Evolutionary conservation across 257 asterid species (phyloP), one percentile per base, ranked within the genome.

Genomic region (Penstemon davidsonii): DNA sequence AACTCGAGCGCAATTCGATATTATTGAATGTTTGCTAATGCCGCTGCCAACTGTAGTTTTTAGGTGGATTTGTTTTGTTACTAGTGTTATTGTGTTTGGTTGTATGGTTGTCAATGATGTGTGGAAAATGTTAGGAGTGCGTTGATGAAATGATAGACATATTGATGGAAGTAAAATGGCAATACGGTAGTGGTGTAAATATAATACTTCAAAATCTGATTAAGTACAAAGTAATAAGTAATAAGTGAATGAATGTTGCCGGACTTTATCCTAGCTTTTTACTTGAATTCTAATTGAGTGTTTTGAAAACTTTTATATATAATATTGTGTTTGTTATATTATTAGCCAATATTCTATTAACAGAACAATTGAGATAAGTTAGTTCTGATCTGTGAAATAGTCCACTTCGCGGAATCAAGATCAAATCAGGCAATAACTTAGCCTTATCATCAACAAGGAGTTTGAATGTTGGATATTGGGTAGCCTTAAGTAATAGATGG

Each of bases 21-120:
- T 74, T 53, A 12, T 37, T 53, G 66, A n/a, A 56, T 73, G 59
- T 51, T 53, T 12, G 43, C 45, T 49, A 19, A 73, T 65, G 77
- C 42, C 7, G 53, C 66, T 42, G 55, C 47, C 11, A 67, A 19
- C 18, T 62, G 39, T 55, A 40, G 64, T 39, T 63, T 57, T 52
- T 25, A 19, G 64, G 70, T 38, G 68, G 60, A n/a, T 66, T 55
- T 64, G 19, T 52, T 39, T 49, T 68, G 68, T 15, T 64, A 41
- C 19, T 57, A 45, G 8, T 55, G 44, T 1, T 70, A 47, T 62
- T 37, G 36, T 73, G 7, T 43, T 60, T 39, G 55, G 47, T 18
- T 36, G 50, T 74, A 46, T 7, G 33, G 60, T 47, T 19, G 41
- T 46, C 37, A 41, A 40, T 62, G 57, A 7, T 10, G 61, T 25